These are phyloP conservation scores for Metschnikowia dekortorum DNA, from an alignment of 805 yeast genomes.

Conservation along the genomic window DNA sequence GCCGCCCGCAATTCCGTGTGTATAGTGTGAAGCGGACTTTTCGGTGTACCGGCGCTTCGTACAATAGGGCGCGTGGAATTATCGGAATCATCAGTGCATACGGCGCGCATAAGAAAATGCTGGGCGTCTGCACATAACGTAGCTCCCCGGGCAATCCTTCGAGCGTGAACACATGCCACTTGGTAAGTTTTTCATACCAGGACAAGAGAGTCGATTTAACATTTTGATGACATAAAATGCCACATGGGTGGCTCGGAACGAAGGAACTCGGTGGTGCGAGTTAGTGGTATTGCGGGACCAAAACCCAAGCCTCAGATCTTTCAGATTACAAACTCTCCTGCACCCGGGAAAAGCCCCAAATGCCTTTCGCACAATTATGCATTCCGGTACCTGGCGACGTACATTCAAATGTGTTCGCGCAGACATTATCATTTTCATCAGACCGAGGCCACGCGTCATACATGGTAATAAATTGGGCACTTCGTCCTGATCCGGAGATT, in stretches of 20 bases:
- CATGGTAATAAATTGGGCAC: neutral
- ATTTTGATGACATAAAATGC: no score
- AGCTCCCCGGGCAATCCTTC: neutral
- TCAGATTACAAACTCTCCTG: neutral
- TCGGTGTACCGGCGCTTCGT: neutral
- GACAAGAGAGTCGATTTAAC: no score
- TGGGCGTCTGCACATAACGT: neutral
- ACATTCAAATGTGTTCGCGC: neutral
- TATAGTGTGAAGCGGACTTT: neutral
- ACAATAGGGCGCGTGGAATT: neutral
- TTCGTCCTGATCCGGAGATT: neutral
- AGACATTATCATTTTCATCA: constrained; percentile 1
- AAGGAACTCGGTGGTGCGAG: no score
- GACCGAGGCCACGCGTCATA: neutral
- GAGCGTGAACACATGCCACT: no score
- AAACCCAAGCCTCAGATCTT: neutral
- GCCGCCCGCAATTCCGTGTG: neutral
- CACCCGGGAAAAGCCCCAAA: neutral
- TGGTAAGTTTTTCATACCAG: no score
- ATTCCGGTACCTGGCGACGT: neutral
- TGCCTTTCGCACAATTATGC: neutral
- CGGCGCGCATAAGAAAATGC: neutral
- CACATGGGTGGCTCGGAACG: no score
- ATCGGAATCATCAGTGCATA: constrained; percentile 2
- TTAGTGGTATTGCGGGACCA: no score